phyloP scores from a whole-genome alignment of 345 rosid genomes.

The Luvunga scandens region DNA sequence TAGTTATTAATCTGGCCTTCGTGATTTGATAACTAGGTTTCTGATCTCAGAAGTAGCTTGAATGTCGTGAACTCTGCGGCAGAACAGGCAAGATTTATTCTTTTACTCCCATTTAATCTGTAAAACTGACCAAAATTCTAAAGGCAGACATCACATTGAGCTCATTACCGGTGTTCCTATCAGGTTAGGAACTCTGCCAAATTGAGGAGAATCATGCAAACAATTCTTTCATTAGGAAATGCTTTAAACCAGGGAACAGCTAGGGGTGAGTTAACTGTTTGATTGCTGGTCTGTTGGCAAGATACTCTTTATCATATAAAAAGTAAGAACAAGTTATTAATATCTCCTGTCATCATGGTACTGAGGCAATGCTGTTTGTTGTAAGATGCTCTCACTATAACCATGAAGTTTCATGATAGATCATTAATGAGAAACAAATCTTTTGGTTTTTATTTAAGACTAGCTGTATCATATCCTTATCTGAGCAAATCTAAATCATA shows the following conservation, averaged over 20 bases:
- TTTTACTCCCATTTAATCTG: constrained; percentile 1
- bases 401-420: neutral
- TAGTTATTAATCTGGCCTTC: constrained; percentile 19
- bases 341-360: neutral
- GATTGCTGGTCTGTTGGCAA: neutral
- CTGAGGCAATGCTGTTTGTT: neutral
- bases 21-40: constrained; percentile 44
- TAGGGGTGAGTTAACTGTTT: constrained; percentile 62
- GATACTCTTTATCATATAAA: neutral
- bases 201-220: constrained; percentile 93
- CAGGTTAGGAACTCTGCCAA: constrained; percentile 68
- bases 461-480: neutral
- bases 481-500: neutral
- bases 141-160: neutral
- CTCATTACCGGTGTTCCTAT: constrained; percentile 15
- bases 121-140: constrained; percentile 5
- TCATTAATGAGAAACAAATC: neutral
- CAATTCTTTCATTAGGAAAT: constrained; percentile 86
- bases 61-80: constrained; percentile 70
- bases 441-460: neutral
- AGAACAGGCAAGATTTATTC: constrained; percentile 59
- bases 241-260: constrained; percentile 97
- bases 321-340: neutral
- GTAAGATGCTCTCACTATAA: neutral
- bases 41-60: constrained; percentile 73